These are phyloP conservation scores for Aspergillus udagawae DNA, from an alignment of 2,329 filamentous ascomycete species.

Conservation along the genomic window DNA sequence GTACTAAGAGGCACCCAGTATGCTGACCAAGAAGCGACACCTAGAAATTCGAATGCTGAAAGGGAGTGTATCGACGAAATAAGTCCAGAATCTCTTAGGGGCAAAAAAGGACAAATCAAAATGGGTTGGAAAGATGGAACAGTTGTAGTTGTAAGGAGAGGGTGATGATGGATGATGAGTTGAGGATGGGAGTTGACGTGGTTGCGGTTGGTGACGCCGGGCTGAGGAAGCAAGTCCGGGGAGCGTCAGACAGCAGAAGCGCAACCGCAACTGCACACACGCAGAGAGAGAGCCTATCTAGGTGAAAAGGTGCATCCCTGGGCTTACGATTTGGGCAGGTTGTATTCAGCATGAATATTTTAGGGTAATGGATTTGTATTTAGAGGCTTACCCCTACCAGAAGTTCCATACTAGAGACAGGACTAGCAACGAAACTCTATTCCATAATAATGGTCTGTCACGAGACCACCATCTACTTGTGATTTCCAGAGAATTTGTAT, in stretches of 20 bases:
- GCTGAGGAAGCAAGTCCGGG: conserved; percentile 26
- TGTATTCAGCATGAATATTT: not conserved
- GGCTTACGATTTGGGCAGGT: not conserved
- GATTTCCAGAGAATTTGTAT: not conserved
- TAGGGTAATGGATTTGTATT: not conserved
- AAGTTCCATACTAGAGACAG: not conserved
- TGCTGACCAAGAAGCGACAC: conserved; percentile 6
- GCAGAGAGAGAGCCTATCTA: not conserved
- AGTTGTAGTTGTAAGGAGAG: not conserved
- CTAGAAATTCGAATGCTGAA: conserved; percentile 9
- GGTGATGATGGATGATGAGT: conserved; percentile 9
- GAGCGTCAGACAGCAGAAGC: conserved; percentile 32
- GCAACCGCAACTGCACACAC: conserved; percentile 20
- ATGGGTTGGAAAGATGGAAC: conserved; percentile 3
- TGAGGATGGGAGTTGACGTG: conserved; percentile 19
- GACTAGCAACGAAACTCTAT: not conserved
- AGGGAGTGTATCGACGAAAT: not conserved
- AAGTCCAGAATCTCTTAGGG: not conserved
- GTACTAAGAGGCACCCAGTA: not conserved
- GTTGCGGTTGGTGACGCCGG: conserved; percentile 25
- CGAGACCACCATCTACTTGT: not conserved
- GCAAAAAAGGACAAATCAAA: not conserved
- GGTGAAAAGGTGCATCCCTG: not conserved
- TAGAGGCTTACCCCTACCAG: not conserved
- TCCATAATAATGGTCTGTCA: not conserved